Conservation (phyloP, 441 rosid species). For the Gossypium laxum region DNA sequence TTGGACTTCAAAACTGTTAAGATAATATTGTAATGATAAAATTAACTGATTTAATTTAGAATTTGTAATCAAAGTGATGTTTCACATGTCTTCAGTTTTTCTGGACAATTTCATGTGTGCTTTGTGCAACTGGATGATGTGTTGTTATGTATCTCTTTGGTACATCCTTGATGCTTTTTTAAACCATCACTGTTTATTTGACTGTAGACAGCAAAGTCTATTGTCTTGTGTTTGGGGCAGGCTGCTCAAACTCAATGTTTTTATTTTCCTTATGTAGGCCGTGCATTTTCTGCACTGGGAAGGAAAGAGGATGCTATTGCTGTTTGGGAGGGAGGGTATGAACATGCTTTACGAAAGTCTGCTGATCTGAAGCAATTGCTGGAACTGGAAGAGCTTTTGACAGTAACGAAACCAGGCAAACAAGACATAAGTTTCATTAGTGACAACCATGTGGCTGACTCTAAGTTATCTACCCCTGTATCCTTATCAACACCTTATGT, state of each 20-base stretch:
- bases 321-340: slow-evolving; percentile 73
- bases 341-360: slow-evolving; percentile 50
- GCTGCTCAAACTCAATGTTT: slow-evolving; percentile 20
- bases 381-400: slow-evolving; percentile 78
- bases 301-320: slow-evolving; percentile 66
- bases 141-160: background rate
- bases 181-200: background rate
- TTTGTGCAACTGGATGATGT: background rate
- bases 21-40: background rate
- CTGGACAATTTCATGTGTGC: background rate
- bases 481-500: slow-evolving; percentile 23
- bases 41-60: background rate
- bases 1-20: background rate
- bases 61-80: background rate
- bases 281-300: slow-evolving; percentile 69
- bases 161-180: background rate
- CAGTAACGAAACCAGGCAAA: slow-evolving; percentile 42
- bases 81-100: background rate
- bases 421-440: slow-evolving; percentile 28
- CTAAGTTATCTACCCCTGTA: slow-evolving; percentile 21
- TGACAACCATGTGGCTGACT: slow-evolving; percentile 25
- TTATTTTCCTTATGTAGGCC: slow-evolving; percentile 41
- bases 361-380: slow-evolving; percentile 83
- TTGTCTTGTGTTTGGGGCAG: background rate
- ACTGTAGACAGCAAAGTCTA: background rate